A percentile compares a stretch with the other conserved stretches of the same genome.
These are phyloP conservation scores for Acarospora socialis DNA, from an alignment of 2,329 filamentous ascomycete genomes.

Conservation along the genomic window DNA sequence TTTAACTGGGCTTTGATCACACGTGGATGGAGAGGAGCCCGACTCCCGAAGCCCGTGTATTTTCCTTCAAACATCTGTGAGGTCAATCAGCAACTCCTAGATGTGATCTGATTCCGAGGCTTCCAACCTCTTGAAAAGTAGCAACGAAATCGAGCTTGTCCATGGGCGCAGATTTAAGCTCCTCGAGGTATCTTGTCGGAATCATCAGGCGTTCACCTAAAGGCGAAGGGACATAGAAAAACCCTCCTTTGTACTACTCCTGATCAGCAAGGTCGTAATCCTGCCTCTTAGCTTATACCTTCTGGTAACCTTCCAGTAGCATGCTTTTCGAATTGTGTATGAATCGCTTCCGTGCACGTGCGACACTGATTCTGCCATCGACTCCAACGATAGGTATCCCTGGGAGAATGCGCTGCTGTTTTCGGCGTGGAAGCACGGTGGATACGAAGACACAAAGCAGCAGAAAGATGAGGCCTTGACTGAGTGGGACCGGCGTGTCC, in stretches of 20 bases:
- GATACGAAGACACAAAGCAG: background rate
- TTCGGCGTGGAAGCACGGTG: background rate
- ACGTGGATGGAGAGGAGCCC: slow-evolving; percentile 18
- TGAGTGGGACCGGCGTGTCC: too few species aligned
- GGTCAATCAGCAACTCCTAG: too few species aligned
- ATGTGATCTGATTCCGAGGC: slow-evolving; percentile 3
- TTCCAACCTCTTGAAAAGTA: slow-evolving; percentile 14
- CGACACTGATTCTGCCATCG: background rate
- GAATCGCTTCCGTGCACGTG: slow-evolving; percentile 1
- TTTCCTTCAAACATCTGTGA: slow-evolving; percentile 23
- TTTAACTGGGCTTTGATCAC: slow-evolving; percentile 17
- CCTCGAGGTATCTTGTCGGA: slow-evolving; percentile 18
- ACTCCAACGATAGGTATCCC: slow-evolving; percentile 1
- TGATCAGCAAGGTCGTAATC: background rate
- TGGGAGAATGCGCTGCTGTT: background rate
- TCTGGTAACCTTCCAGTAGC: slow-evolving; percentile 1
- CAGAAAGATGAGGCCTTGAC: background rate
- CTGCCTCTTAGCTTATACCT: slow-evolving; percentile 1
- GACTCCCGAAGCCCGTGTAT: slow-evolving; percentile 20
- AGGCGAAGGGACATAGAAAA: slow-evolving; percentile 18
- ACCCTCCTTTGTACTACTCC: slow-evolving; percentile 1
- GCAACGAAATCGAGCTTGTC: slow-evolving; percentile 19
- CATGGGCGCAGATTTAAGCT: slow-evolving; percentile 17
- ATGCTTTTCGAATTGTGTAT: slow-evolving; percentile 3
- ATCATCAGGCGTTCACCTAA: slow-evolving; percentile 19